Base-by-base conservation (phyloP, 2,329 filamentous ascomycete species). In the Alternaria rosae region DNA sequence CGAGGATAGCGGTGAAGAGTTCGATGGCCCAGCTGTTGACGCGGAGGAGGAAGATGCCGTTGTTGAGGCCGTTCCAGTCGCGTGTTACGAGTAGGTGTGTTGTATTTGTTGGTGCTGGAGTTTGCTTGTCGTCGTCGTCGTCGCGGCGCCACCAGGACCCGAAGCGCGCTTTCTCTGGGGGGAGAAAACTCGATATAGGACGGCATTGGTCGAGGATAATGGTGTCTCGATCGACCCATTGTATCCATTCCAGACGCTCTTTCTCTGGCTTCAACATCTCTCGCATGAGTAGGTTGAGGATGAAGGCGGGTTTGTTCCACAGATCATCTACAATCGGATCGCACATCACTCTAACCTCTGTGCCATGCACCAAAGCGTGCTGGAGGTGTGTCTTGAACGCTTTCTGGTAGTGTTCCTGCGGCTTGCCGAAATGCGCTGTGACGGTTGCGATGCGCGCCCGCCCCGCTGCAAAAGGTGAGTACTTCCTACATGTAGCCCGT, bases 221-320 rank as follows among this genome's bases (percentile, higher is more conserved):
- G 2, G 79, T 82, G 61, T 83, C 81, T n/a, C 78, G 78, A 54
- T 83, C 81, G 1, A 79, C 76, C 80, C 81, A 82, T 64, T 82
- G 72, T 6, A 82, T 70, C 80, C 81, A 83, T 54, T 82, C 77
- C 12, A 82, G 67, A 6, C 80, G 71, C 54, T 81, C 73, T 21
- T 68, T 71, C 12, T 75, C 72, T 0, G 80, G 78, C 61, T 81
- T 80, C 9, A 75, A 57, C 60, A 81, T 73, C 64, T 54, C 68
- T 15, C 51, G 50, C 51, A 82, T 70, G 10, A 83, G 67, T 6
- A 82, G 66, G 11, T 76, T 74, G 10, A 83, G 70, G 30, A 84
- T 79, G 62, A 82, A 82, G 3, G 80, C 82, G 3, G 78, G 77
- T 56, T 84, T 84, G 50, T 77, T 81, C 82, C 82, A 84, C 6